phyloP scores from a whole-genome alignment of 441 rosid species.

The Croton setiger region DNA sequence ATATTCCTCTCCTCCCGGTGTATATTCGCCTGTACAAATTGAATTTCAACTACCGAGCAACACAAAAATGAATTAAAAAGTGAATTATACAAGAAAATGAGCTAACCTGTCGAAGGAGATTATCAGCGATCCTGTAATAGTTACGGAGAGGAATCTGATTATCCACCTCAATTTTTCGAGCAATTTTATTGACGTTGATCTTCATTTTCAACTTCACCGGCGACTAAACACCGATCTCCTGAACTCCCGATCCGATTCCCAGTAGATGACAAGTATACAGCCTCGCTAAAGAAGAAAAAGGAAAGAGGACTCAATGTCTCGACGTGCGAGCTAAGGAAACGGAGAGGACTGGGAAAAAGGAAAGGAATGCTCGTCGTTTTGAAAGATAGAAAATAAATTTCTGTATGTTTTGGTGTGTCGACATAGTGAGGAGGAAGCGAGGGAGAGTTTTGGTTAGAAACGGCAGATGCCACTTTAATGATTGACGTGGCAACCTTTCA shows the following conservation, averaged over 20 bases:
- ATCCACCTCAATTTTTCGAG: slow-evolving; percentile 75
- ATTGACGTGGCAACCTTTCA: not conserved
- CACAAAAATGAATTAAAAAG: not conserved
- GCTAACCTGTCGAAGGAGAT: slow-evolving; percentile 77
- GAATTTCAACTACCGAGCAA: not conserved
- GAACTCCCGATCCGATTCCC: slow-evolving; percentile 2
- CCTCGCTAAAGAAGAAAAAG: not conserved
- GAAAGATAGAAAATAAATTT: not conserved
- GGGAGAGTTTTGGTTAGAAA: not conserved
- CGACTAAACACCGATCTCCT: not conserved
- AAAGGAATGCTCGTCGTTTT: slow-evolving; percentile 10
- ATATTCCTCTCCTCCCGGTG: slow-evolving; percentile 82
- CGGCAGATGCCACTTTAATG: not conserved
- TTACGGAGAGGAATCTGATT: slow-evolving; percentile 71
- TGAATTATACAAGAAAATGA: not conserved
- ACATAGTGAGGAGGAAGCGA: not conserved
- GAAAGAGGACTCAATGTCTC: slow-evolving; percentile 7
- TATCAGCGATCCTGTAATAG: slow-evolving; percentile 86
- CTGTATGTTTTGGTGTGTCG: slow-evolving; percentile 14
- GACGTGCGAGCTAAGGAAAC: slow-evolving; percentile 24
- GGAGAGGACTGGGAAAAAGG: not conserved
- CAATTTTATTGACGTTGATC: slow-evolving; percentile 56
- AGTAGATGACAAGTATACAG: not conserved
- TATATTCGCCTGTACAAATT: slow-evolving; percentile 54
- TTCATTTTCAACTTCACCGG: slow-evolving; percentile 37